Conservation (phyloP, 306 rosid species). For the Castanea crenata region DNA sequence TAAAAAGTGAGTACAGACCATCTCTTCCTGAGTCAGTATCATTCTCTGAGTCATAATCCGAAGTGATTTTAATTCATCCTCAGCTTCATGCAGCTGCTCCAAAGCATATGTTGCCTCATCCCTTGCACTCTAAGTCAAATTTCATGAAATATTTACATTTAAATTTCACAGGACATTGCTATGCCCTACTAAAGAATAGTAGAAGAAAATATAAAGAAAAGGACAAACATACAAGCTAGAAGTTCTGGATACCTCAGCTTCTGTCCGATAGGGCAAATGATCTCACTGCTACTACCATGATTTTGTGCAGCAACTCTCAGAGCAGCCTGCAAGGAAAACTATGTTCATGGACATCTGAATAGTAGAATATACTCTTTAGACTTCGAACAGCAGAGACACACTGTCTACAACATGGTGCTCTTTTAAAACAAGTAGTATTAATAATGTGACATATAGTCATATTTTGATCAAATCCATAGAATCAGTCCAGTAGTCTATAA, state of each 20-base stretch:
- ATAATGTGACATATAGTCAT: neutral
- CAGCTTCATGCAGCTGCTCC: slow-evolving; percentile 60
- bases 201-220: slow-evolving; percentile 12
- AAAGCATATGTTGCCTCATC: slow-evolving; percentile 62
- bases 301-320: slow-evolving; percentile 54
- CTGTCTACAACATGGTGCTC: neutral
- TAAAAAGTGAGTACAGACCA: slow-evolving; percentile 44
- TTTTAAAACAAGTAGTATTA: neutral
- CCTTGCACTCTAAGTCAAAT: slow-evolving; percentile 46
- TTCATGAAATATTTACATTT: slow-evolving; percentile 16
- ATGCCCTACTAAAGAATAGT: slow-evolving; percentile 10
- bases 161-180: slow-evolving; percentile 11
- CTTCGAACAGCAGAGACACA: neutral
- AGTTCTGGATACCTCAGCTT: slow-evolving; percentile 79
- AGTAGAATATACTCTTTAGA: neutral
- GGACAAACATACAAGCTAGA: slow-evolving; percentile 43
- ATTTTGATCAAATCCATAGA: neutral
- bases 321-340: slow-evolving; percentile 64
- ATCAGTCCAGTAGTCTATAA: neutral
- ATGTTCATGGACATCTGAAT: slow-evolving; percentile 3
- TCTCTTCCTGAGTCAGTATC: slow-evolving; percentile 80
- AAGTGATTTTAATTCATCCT: slow-evolving; percentile 43
- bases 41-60: slow-evolving; percentile 68
- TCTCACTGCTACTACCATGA: slow-evolving; percentile 40
- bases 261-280: slow-evolving; percentile 45